Evolutionary conservation across 495 filamentous ascomycete species (phyloP), one percentile per base, ranked within the genome.

Genomic region (Penicillium taxi): DNA sequence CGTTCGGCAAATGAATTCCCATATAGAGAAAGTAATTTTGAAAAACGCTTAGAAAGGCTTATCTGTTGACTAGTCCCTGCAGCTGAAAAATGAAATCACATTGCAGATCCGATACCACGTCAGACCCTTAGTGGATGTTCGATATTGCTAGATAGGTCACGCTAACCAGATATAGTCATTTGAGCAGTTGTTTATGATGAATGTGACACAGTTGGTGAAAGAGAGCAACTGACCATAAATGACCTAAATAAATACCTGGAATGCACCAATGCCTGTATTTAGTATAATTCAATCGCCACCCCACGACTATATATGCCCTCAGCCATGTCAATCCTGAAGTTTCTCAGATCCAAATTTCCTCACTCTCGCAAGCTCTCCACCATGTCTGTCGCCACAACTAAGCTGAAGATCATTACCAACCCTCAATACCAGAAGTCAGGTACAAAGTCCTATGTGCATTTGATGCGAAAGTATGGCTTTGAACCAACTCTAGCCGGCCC

Each of bases 381-480:
- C 43, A 68, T 70, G 67, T 19, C 47, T 27, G 42, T 59, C 17
- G 39, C 61, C 9, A 30, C 54, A 35, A n/a, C n/a, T n/a, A 63
- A 70, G 55, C 42, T 71, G 37, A 52, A 50, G 5, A 41, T 81
- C 47, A 56, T 68, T 27, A 63, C 59, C 37, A 87, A 89, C 61
- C 55, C 63, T 13, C 76, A 75, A 39, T 85, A 83, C 56, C 51
- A 77, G 45, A 70, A 59, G 41, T 73, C 76, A 38, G 84, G 84
- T 17, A 71, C 69, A 38, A 86, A 86, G 64, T 82, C 80, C 22
- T 87, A 87, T 53, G 78, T 81, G 42, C 70, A 73, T 41, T 55
- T 77, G 7, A 63, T 89, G 48, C 76, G 75, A 53, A 84, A 84
- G 55, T 89, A 77, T 48, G 64, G 72, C 42, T 80, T 89, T 53